Conservation (phyloP, 768 basidiomycete species). For the Lactarius trivialis region DNA sequence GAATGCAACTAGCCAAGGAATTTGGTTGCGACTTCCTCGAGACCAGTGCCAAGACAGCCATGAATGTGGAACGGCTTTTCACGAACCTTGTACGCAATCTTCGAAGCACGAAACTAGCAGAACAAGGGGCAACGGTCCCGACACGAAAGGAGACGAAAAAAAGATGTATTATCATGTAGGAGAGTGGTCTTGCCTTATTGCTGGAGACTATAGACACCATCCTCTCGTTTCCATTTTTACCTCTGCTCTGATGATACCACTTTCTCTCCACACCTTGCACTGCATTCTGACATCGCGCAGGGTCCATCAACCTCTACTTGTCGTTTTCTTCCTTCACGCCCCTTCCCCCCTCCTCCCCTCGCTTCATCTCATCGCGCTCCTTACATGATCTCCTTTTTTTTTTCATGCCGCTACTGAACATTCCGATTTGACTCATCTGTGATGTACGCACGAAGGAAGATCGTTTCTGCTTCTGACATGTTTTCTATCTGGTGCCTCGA, state of each 20-base stretch:
- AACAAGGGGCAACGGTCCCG: conserved; percentile 37
- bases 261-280: conserved; percentile 31
- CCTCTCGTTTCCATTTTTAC: conserved; percentile 44
- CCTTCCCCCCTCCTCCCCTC: conserved; percentile 2
- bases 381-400: conserved; percentile 20
- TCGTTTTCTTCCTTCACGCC: background rate
- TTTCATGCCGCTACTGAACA: conserved; percentile 25
- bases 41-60: conserved; percentile 91
- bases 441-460: conserved; percentile 26
- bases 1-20: conserved; percentile 67
- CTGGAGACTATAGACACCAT: conserved; percentile 63
- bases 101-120: conserved; percentile 55
- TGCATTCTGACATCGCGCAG: conserved; percentile 24
- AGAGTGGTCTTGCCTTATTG: conserved; percentile 33
- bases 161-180: conserved; percentile 78
- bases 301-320: conserved; percentile 9
- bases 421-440: conserved; percentile 24
- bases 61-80: conserved; percentile 89
- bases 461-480: conserved; percentile 21
- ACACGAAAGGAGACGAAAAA: conserved; percentile 37
- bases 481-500: conserved; percentile 16
- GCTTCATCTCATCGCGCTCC: conserved; percentile 22
- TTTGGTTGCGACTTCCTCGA: conserved; percentile 94
- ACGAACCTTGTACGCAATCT: conserved; percentile 78
- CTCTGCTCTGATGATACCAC: conserved; percentile 78